Evolutionary conservation across 1,139 yeast genomes (phyloP).

Genomic region (Suhomyces ambrosiae): DNA sequence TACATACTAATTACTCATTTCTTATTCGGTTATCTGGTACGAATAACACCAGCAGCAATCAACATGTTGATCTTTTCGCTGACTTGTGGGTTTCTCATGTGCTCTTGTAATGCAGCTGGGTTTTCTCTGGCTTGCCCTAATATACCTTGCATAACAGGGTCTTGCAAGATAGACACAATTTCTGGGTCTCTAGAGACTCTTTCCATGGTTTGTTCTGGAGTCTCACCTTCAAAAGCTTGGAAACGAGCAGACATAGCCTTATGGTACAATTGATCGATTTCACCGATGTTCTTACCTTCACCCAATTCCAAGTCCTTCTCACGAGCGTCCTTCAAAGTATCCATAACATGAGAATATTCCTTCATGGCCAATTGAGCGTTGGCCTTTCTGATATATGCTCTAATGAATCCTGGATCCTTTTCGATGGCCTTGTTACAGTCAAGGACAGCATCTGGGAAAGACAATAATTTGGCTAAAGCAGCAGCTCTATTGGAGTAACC

Average conservation of each 20-base stretch:
- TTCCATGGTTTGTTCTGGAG: constrained; percentile 92
- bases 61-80: constrained; percentile 84
- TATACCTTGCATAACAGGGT: constrained; percentile 96
- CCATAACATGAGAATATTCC: constrained; percentile 80
- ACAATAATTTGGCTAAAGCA: constrained; percentile 88
- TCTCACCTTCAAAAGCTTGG: constrained; percentile 81
- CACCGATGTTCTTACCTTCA: constrained; percentile 59
- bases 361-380: constrained; percentile 90
- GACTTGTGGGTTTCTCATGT: constrained; percentile 95
- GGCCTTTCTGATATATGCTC: constrained; percentile 97
- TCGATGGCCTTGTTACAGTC: constrained; percentile 91
- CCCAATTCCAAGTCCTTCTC: constrained; percentile 66
- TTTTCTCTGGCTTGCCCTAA: constrained; percentile 91
- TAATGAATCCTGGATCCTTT: constrained; percentile 83
- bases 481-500: constrained; percentile 99
- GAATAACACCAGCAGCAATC: constrained; percentile 95
- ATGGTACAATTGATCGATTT: constrained; percentile 79
- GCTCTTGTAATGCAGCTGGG: constrained; percentile 96
- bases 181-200: constrained; percentile 94
- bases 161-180: constrained; percentile 84
- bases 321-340: constrained; percentile 80
- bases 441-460: constrained; percentile 93
- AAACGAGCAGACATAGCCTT: constrained; percentile 83
- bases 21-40: constrained; percentile 65
- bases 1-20: constrained; percentile 1